Percentiles rank a stretch among this genome's conserved stretches.
These are phyloP conservation scores for Trametes villosa DNA, from an alignment of 768 basidiomycete genomes.

Conservation along the genomic window DNA sequence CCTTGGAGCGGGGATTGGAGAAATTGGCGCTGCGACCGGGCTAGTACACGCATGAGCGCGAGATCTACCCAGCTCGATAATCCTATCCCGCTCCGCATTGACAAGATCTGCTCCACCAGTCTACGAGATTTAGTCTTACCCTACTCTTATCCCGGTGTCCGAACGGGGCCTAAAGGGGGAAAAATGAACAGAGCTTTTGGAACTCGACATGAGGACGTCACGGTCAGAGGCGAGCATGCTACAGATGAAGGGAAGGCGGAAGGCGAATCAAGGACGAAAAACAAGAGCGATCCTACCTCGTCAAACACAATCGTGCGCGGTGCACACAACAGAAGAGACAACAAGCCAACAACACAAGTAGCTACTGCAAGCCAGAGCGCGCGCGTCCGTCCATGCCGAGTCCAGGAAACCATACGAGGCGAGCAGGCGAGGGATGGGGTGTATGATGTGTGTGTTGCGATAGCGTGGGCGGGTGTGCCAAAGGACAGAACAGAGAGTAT, in stretches of 20 bases:
- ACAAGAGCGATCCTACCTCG: neutral
- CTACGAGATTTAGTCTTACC: no score
- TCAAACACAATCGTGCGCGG: neutral
- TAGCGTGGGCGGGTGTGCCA: conserved; percentile 13
- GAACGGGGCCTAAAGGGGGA: no score
- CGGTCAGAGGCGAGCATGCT: no score
- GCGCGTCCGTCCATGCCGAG: neutral
- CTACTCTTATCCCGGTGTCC: no score
- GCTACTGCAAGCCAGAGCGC: neutral
- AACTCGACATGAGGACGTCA: no score
- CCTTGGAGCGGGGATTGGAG: no score
- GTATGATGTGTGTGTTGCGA: conserved; percentile 7
- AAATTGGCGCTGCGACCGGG: no score
- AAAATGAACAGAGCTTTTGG: no score
- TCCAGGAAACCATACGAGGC: neutral
- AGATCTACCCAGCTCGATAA: no score
- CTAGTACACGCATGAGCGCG: no score
- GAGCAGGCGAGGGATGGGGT: neutral
- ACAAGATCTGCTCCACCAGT: no score
- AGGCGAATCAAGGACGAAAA: neutral
- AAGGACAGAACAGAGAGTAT: conserved; percentile 8
- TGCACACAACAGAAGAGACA: neutral
- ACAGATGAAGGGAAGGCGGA: neutral
- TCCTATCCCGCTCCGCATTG: no score
- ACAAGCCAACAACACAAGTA: neutral